Percentiles rank a stretch among this genome's conserved stretches.
phyloP scores from a whole-genome alignment of 129 eudicot genomes.

The Arctium minus region DNA sequence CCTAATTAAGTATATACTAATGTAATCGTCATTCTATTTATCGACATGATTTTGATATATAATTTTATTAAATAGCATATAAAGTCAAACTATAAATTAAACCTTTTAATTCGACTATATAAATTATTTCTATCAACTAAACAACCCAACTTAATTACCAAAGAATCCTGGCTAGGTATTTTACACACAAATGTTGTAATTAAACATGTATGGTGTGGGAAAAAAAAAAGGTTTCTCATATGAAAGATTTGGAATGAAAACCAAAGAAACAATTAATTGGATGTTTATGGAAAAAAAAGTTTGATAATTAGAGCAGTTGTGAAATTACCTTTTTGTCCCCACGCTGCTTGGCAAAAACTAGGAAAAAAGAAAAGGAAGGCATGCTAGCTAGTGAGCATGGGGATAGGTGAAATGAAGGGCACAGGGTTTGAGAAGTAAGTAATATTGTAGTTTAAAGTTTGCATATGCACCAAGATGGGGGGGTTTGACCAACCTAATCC shows the following conservation, averaged over 20 bases:
- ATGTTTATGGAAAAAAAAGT: slow-evolving; percentile 4
- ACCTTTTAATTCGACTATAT: neutral
- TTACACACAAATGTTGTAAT: neutral
- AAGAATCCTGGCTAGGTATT: neutral
- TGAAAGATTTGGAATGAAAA: neutral
- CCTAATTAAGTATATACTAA: too few species aligned
- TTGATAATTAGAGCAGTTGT: neutral
- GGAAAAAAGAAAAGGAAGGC: slow-evolving; percentile 16
- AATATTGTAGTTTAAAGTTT: slow-evolving; percentile 6
- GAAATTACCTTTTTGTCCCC: slow-evolving; percentile 15
- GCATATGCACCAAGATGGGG: slow-evolving; percentile 19
- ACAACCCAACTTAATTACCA: too few species aligned
- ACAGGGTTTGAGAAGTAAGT: slow-evolving; percentile 30
- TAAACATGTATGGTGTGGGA: neutral
- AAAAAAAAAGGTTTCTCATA: neutral
- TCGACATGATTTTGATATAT: too few species aligned
- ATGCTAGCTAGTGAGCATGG: slow-evolving; percentile 25
- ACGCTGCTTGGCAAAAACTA: slow-evolving; percentile 12
- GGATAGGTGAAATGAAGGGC: slow-evolving; percentile 19
- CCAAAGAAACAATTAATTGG: neutral
- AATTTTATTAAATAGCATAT: too few species aligned
- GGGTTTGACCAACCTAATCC: slow-evolving; percentile 27
- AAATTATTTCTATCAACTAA: too few species aligned
- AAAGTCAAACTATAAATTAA: neutral
- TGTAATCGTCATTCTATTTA: too few species aligned